These are phyloP conservation scores for Aspergillus felis DNA, from an alignment of 2,329 filamentous ascomycete genomes.

Conservation along the genomic window DNA sequence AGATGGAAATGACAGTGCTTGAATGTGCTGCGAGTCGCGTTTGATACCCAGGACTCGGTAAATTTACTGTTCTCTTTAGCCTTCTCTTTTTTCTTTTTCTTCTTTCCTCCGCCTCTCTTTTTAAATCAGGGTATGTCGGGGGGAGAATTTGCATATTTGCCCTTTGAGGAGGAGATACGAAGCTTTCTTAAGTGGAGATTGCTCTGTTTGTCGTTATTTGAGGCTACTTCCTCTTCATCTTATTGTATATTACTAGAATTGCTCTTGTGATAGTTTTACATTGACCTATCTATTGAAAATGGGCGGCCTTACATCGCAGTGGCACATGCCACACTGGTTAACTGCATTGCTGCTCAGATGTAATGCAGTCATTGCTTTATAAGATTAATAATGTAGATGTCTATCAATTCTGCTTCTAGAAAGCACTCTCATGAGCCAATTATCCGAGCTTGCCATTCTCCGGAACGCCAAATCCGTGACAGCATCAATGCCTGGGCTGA, in stretches of 20 bases:
- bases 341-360: background rate
- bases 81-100: background rate
- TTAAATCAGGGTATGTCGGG: background rate
- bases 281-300: too few species aligned
- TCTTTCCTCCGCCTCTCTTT: background rate
- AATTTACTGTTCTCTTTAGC: slow-evolving; percentile 5
- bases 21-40: slow-evolving; percentile 18
- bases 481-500: background rate
- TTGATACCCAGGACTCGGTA: slow-evolving; percentile 30
- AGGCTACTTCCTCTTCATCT: background rate
- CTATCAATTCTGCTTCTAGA: background rate
- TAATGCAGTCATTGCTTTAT: background rate
- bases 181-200: background rate
- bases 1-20: slow-evolving; percentile 11
- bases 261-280: background rate
- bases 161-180: background rate
- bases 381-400: background rate
- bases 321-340: background rate
- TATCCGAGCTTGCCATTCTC: background rate
- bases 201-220: background rate
- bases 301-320: too few species aligned
- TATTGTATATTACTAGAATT: background rate
- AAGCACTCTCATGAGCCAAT: background rate
- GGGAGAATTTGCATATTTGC: background rate
- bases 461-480: slow-evolving; percentile 3